Evolutionary conservation across 805 yeast genomes (phyloP), one percentile per base, ranked within the genome.

Genomic region (Monosporozyma servazzii): DNA sequence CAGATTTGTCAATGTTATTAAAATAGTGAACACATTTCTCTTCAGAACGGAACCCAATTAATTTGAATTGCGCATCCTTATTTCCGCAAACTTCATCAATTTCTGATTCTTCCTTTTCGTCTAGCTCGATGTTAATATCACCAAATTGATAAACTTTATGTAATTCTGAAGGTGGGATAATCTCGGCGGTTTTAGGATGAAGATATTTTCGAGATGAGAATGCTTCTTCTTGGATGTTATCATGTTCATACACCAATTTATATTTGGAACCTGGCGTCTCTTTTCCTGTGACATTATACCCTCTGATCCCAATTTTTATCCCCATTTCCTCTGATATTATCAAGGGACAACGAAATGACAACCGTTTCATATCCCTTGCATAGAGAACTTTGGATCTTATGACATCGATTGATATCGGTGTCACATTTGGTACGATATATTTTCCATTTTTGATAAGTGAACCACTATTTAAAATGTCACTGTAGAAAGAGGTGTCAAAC

Each of bases 251-350:
- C 5, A 86, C 77, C 44, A 72, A 72, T 39, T 74, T 74, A 11
- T 78, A 70, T 47, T 59, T 54, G n/a, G 76, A 68, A 20, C 75
- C 72, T 0, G 79, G 60, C 41, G 71, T 75, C 52, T 82, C 83
- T 49, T 78, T 80, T 8, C 74, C 71, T 54, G 76, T 77, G n/a
- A 86, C 72, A 0, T 84, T 68, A 59, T 80, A 86, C 0, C 96
- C 97, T 56, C 78, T 79, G 1, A 90, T 74, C 0, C 88, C 84
- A 47, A 91, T 76, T 0, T 74, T 71, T 18, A 90, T 56, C 29
- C 59, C 51, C 3, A 49, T 51, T 0, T 71, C 67, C 37, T 78
- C 79, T 45, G 80, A 75, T 5, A 88, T 67, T 1, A 79, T 74
- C 45, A 89, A 65, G 9, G 81, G 78, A 54, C 86, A 79, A 15